Evolutionary conservation across 1,284 basidiomycete species (phyloP).

Genomic region (Trichosporon faecale): DNA sequence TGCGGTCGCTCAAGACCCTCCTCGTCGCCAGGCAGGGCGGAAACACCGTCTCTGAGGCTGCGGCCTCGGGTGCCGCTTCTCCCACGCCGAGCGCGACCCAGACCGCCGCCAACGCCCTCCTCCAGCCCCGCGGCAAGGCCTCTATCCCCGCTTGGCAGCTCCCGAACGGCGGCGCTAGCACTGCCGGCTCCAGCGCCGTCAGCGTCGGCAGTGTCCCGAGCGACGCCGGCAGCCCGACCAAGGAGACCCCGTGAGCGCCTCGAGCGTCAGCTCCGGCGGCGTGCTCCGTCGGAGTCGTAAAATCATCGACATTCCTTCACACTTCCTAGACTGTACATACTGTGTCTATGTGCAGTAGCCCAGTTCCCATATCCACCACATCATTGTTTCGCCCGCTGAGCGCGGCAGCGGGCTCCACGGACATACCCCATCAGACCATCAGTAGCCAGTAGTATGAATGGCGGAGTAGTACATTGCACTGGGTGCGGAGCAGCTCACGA

Average conservation of each 20-base stretch:
- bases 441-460: background rate
- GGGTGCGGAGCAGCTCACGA: background rate
- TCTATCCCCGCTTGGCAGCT: slow-evolving; percentile 83
- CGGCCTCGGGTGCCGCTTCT: slow-evolving; percentile 53
- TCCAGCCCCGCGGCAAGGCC: slow-evolving; percentile 57
- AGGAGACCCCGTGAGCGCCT: slow-evolving; percentile 16
- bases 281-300: too few species aligned
- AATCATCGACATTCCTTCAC: background rate
- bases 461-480: background rate
- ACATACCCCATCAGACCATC: background rate
- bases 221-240: slow-evolving; percentile 22
- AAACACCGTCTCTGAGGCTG: slow-evolving; percentile 29
- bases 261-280: too few species aligned
- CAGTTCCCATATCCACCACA: background rate
- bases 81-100: slow-evolving; percentile 28
- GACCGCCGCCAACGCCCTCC: slow-evolving; percentile 45
- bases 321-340: background rate
- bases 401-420: background rate
- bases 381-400: too few species aligned
- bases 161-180: slow-evolving; percentile 41
- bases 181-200: background rate
- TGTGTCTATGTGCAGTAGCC: background rate
- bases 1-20: slow-evolving; percentile 90
- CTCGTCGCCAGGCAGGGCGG: slow-evolving; percentile 68
- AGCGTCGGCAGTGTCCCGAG: slow-evolving; percentile 17